These are phyloP conservation scores for Claviceps digitariae DNA, from an alignment of 2,329 filamentous ascomycete species.

Conservation along the genomic window DNA sequence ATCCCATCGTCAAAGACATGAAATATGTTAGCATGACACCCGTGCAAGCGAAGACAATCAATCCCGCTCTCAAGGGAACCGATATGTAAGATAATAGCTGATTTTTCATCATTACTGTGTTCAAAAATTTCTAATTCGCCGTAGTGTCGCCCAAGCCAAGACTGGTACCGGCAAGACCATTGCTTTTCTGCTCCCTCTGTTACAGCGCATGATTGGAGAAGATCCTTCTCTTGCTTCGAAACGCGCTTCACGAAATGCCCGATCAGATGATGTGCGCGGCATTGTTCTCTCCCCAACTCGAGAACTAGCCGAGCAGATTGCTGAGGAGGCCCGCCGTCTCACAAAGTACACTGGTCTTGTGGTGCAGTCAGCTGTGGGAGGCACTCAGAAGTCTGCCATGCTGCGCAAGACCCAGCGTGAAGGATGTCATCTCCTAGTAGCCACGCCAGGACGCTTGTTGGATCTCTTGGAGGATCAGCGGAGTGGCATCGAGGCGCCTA, in stretches of 20 bases:
- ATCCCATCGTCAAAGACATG: conserved; percentile 59
- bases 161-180: conserved; percentile 96
- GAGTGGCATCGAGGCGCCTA: conserved; percentile 55
- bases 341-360: conserved; percentile 50
- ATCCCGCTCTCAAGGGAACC: conserved; percentile 60
- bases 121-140: conserved; percentile 9
- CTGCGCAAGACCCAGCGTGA: conserved; percentile 53
- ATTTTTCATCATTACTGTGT: background rate
- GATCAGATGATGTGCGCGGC: conserved; percentile 48
- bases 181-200: conserved; percentile 74
- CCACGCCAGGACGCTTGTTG: conserved; percentile 75
- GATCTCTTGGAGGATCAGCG: conserved; percentile 61
- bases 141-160: conserved; percentile 79
- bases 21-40: conserved; percentile 78
- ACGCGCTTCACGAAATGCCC: conserved; percentile 20
- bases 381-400: conserved; percentile 62
- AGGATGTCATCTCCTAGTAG: conserved; percentile 82
- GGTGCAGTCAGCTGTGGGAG: conserved; percentile 73
- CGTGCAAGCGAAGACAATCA: conserved; percentile 76
- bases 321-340: conserved; percentile 62
- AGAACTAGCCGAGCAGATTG: conserved; percentile 71
- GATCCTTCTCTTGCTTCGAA: conserved; percentile 47
- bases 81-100: conserved; percentile 54
- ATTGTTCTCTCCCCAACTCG: conserved; percentile 68
- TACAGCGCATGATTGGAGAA: conserved; percentile 61